Evolutionary conservation across 2,329 filamentous ascomycete species (phyloP).

Genomic region (Trichoderma asperellum): DNA sequence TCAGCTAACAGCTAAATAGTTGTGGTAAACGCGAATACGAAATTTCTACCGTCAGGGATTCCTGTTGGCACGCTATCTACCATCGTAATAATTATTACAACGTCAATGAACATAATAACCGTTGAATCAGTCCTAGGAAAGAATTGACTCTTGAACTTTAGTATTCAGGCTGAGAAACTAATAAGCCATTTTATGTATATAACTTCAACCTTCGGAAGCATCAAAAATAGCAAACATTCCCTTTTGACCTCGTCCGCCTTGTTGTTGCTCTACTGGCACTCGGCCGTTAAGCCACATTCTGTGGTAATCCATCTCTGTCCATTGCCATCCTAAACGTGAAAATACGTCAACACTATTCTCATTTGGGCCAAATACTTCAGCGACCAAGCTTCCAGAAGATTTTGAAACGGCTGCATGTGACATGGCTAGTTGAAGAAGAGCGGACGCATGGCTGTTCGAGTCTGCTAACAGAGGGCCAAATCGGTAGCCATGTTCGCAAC

Average conservation of each 20-base stretch:
- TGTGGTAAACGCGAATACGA: neutral
- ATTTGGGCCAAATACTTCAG: neutral
- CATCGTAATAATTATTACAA: neutral
- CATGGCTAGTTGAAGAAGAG: conserved; percentile 3
- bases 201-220: neutral
- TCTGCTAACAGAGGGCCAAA: conserved; percentile 4
- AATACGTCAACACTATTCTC: neutral
- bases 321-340: neutral
- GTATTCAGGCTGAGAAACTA: neutral
- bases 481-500: conserved; percentile 1
- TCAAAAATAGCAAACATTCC: conserved; percentile 16
- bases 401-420: neutral
- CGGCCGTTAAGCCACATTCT: conserved; percentile 17
- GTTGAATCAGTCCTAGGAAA: neutral
- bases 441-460: neutral
- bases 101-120: neutral
- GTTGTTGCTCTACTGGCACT: neutral
- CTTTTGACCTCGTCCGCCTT: neutral
- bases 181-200: neutral
- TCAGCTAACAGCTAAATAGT: neutral
- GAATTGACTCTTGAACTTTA: neutral
- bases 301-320: neutral
- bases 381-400: conserved; percentile 8
- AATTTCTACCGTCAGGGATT: neutral
- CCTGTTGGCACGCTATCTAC: neutral